phyloP scores from a whole-genome alignment of 148 eudicot genomes.

The Linanthus parryae region DNA sequence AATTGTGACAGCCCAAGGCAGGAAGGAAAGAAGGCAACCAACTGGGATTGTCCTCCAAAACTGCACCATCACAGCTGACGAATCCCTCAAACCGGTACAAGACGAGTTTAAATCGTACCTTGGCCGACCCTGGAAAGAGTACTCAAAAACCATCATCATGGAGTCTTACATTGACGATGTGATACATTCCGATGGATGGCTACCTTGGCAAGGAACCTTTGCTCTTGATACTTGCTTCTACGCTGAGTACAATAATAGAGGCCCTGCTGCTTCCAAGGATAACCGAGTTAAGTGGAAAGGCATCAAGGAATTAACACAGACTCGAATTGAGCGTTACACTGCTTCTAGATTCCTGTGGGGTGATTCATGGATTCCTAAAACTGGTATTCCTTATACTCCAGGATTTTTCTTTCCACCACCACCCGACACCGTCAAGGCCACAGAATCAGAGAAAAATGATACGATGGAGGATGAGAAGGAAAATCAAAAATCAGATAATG shows the following conservation, averaged over 20 bases:
- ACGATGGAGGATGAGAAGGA: too few relatives aligned
- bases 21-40: conserved; percentile 15
- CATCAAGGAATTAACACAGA: conserved; percentile 21
- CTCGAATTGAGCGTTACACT: conserved; percentile 19
- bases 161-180: conserved; percentile 24
- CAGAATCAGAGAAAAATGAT: too few relatives aligned
- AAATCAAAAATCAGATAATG: too few relatives aligned
- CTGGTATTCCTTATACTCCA: conserved; percentile 42
- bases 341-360: conserved; percentile 23
- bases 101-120: conserved; percentile 24
- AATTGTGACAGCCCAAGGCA: conserved; percentile 52
- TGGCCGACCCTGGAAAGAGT: conserved; percentile 49
- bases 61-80: conserved; percentile 31
- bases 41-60: conserved; percentile 44
- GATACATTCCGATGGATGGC: conserved; percentile 52
- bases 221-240: conserved; percentile 31
- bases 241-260: conserved; percentile 46
- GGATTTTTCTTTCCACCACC: too few relatives aligned
- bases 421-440: too few relatives aligned
- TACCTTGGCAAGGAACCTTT: conserved; percentile 24
- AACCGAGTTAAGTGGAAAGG: conserved; percentile 54
- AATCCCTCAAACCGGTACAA: conserved; percentile 5
- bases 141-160: conserved; percentile 39
- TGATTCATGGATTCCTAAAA: conserved; percentile 37
- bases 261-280: conserved; percentile 26